Percentiles rank a stretch among this genome's conserved stretches.
phyloP scores from a whole-genome alignment of 2,329 filamentous ascomycete genomes.

The Fonsecaea erecta region DNA sequence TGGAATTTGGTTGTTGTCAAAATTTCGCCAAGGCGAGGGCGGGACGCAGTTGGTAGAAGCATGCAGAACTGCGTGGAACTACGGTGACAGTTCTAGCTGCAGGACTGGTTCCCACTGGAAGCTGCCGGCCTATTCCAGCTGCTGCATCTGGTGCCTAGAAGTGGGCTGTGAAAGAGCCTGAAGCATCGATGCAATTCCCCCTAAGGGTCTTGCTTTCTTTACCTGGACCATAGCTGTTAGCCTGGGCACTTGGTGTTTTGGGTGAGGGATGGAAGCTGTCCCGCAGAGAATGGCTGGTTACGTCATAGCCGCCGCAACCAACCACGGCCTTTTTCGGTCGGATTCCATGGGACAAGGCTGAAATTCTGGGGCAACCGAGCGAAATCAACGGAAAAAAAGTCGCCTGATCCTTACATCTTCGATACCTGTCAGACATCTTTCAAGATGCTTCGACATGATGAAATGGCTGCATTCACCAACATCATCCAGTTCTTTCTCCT shows the following conservation, averaged over 20 bases:
- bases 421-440: neutral
- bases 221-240: neutral
- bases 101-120: conserved; percentile 13
- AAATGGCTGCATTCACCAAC: neutral
- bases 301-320: neutral
- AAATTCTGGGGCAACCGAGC: conserved; percentile 6
- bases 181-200: neutral
- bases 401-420: neutral
- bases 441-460: conserved; percentile 5
- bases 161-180: conserved; percentile 5
- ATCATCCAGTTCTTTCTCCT: neutral
- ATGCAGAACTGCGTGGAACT: conserved; percentile 14
- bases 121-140: conserved; percentile 16
- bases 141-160: neutral
- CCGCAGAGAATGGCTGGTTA: neutral
- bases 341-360: conserved; percentile 6
- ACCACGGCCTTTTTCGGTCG: neutral
- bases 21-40: conserved; percentile 16
- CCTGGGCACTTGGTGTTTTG: no score
- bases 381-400: neutral
- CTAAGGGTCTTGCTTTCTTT: neutral
- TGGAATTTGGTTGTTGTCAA: conserved; percentile 10
- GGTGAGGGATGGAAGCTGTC: conserved; percentile 10
- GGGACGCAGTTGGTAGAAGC: conserved; percentile 13
- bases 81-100: conserved; percentile 9